Evolutionary conservation across 2,329 filamentous ascomycete species (phyloP).

Genomic region (Drechmeria coniospora): DNA sequence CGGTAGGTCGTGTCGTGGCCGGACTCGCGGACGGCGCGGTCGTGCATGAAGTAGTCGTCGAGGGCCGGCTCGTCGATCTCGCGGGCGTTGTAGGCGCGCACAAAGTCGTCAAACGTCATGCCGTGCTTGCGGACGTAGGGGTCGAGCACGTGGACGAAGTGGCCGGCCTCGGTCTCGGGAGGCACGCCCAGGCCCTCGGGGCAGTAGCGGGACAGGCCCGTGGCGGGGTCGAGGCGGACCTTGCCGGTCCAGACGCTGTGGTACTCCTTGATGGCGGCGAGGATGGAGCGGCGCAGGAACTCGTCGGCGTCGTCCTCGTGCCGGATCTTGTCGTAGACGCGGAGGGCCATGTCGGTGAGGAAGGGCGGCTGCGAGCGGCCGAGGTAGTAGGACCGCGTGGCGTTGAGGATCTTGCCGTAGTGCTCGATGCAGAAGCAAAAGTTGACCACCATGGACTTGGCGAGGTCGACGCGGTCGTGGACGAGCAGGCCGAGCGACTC

Average conservation of each 20-base stretch:
- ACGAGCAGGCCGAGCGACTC: slow-evolving; percentile 78
- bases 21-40: slow-evolving; percentile 88
- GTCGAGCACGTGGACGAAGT: slow-evolving; percentile 70
- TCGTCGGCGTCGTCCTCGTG: slow-evolving; percentile 66
- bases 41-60: slow-evolving; percentile 91
- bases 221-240: slow-evolving; percentile 62
- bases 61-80: slow-evolving; percentile 69
- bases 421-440: slow-evolving; percentile 98
- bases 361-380: slow-evolving; percentile 91
- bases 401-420: slow-evolving; percentile 96
- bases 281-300: slow-evolving; percentile 63
- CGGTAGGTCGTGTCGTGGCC: slow-evolving; percentile 95
- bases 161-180: slow-evolving; percentile 76
- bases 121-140: slow-evolving; percentile 75
- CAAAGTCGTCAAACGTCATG: slow-evolving; percentile 72
- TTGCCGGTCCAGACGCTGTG: slow-evolving; percentile 73
- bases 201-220: slow-evolving; percentile 71
- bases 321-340: slow-evolving; percentile 87
- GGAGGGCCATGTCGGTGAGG: slow-evolving; percentile 89
- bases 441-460: slow-evolving; percentile 88
- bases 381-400: slow-evolving; percentile 90
- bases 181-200: slow-evolving; percentile 75
- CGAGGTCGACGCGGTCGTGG: slow-evolving; percentile 71
- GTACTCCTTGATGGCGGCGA: slow-evolving; percentile 95
- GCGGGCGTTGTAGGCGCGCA: slow-evolving; percentile 71